These are phyloP conservation scores for Eucalyptus guilfoylei DNA, from an alignment of 345 rosid species.

Conservation along the genomic window DNA sequence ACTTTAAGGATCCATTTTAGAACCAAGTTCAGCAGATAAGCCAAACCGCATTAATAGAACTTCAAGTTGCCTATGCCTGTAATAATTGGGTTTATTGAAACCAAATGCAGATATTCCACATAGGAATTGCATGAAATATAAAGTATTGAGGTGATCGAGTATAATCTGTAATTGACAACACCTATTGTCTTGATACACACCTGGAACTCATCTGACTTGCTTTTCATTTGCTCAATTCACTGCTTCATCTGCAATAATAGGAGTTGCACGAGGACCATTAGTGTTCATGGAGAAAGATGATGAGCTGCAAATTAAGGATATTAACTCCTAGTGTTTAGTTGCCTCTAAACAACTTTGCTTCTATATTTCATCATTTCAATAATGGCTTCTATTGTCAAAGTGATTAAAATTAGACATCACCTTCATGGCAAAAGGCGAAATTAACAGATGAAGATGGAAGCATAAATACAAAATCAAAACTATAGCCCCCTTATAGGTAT, in stretches of 20 bases:
- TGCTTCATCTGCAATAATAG: slow-evolving; percentile 34
- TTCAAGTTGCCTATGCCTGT: neutral
- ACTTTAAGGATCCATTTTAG: neutral
- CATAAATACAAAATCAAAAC: neutral
- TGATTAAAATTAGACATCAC: neutral
- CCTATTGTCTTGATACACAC: slow-evolving; percentile 5
- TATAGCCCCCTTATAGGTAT: neutral
- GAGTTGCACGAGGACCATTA: neutral
- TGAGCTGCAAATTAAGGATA: neutral
- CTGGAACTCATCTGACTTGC: slow-evolving; percentile 29
- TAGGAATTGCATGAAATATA: neutral
- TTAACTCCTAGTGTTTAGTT: neutral
- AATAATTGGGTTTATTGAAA: neutral
- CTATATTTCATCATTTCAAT: neutral
- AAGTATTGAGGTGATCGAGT: neutral
- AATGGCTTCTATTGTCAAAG: neutral
- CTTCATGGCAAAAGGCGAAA: neutral
- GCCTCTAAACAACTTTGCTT: neutral
- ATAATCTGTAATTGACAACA: neutral
- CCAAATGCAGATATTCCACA: neutral
- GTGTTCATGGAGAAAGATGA: neutral
- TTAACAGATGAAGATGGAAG: neutral
- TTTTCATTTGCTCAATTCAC: slow-evolving; percentile 5
- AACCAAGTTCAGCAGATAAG: neutral
- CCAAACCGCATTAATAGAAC: neutral